Conservation (phyloP, 768 basidiomycete species). For the Xanthoconium stramineum region DNA sequence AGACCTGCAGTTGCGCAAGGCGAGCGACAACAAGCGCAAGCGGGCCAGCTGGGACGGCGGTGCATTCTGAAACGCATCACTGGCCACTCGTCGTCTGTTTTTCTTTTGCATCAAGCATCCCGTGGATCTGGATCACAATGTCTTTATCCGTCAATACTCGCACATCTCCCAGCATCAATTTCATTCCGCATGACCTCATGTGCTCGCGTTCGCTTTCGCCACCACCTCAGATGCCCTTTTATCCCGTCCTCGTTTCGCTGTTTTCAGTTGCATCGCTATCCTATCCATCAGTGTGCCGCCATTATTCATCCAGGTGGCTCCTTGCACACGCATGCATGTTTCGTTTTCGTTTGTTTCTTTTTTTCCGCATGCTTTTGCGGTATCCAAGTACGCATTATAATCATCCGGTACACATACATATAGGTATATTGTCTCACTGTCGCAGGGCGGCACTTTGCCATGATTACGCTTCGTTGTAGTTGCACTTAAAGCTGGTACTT, state of each 20-base stretch:
- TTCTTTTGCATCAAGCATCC: slow-evolving; percentile 1
- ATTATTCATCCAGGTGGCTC: slow-evolving; percentile 4
- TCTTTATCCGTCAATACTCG: slow-evolving; percentile 12
- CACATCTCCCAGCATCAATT: slow-evolving; percentile 7
- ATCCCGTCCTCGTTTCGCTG: slow-evolving; percentile 4
- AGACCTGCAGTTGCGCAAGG: slow-evolving; percentile 46
- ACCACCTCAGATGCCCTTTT: not conserved
- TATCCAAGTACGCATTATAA: slow-evolving; percentile 30
- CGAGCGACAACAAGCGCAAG: slow-evolving; percentile 53
- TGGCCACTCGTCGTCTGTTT: not conserved
- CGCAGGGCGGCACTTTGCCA: slow-evolving; percentile 11
- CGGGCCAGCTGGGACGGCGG: slow-evolving; percentile 57
- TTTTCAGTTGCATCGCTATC: slow-evolving; percentile 23
- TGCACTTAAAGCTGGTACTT: slow-evolving; percentile 16
- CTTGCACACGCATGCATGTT: slow-evolving; percentile 9
- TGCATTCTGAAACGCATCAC: slow-evolving; percentile 21
- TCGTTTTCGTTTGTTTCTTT: not conserved
- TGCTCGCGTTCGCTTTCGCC: slow-evolving; percentile 12
- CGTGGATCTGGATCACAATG: slow-evolving; percentile 5
- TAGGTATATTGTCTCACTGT: slow-evolving; percentile 30
- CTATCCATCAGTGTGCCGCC: slow-evolving; percentile 1
- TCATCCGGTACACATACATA: slow-evolving; percentile 19
- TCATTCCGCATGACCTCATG: not conserved
- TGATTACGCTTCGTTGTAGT: slow-evolving; percentile 6
- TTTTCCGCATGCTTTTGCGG: slow-evolving; percentile 6